Evolutionary conservation across 768 basidiomycete genomes (phyloP).

Genomic region (Trametes cinnabarina): DNA sequence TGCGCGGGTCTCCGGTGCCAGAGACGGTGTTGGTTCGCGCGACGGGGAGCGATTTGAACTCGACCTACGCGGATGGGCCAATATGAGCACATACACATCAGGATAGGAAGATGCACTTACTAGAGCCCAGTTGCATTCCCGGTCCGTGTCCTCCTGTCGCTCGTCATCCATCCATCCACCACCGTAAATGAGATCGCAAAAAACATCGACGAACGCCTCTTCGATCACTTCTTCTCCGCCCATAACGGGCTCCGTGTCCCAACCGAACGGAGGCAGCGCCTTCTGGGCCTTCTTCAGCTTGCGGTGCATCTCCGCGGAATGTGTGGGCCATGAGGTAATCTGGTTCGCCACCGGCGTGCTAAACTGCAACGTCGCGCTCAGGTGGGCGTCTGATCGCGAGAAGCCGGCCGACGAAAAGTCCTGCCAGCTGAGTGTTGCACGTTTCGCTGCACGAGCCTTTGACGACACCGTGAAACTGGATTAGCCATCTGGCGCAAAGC

Average conservation of each 20-base stretch:
- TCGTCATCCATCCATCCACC: slow-evolving; percentile 85
- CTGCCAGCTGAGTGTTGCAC: slow-evolving; percentile 84
- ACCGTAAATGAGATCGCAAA: slow-evolving; percentile 78
- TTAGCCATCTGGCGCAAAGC: slow-evolving; percentile 2
- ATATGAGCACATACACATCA: background rate
- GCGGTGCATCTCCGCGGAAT: slow-evolving; percentile 67
- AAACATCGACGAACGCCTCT: slow-evolving; percentile 86
- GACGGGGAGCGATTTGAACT: slow-evolving; percentile 77
- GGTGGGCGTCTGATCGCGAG: slow-evolving; percentile 69
- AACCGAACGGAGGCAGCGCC: slow-evolving; percentile 79
- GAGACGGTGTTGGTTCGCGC: slow-evolving; percentile 24
- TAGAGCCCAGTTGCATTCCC: slow-evolving; percentile 91
- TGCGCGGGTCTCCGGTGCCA: slow-evolving; percentile 62
- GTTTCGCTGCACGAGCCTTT: slow-evolving; percentile 68
- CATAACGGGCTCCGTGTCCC: slow-evolving; percentile 85
- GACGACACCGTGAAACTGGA: background rate
- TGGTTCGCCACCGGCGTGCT: slow-evolving; percentile 51
- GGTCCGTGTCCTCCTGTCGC: slow-evolving; percentile 67
- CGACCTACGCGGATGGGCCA: slow-evolving; percentile 50
- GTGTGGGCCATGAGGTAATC: slow-evolving; percentile 71
- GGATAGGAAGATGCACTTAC: slow-evolving; percentile 44
- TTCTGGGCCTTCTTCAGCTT: slow-evolving; percentile 86
- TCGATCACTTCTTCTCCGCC: slow-evolving; percentile 83
- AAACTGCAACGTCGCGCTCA: slow-evolving; percentile 83
- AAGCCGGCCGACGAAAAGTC: slow-evolving; percentile 88